Percentiles rank a stretch among this genome's conserved stretches.
These are phyloP conservation scores for Calonectria hawksworthii DNA, from an alignment of 2,329 filamentous ascomycete species.

Conservation along the genomic window DNA sequence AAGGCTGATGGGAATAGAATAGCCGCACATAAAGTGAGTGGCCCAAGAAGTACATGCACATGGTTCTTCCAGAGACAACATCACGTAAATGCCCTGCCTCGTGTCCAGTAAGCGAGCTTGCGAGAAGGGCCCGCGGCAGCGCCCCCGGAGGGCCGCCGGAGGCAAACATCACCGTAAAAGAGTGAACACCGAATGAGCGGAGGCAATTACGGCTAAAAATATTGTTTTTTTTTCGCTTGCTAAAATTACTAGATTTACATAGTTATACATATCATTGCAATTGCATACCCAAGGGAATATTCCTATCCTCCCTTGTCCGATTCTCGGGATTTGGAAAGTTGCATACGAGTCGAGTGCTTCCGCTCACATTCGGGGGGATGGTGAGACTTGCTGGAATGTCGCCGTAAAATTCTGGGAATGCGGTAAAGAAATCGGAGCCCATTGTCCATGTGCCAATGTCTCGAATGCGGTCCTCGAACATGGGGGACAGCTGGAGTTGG, in stretches of 20 bases:
- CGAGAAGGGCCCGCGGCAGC: no score
- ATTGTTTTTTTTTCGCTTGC: no score
- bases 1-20: no score
- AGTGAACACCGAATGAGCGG: no score
- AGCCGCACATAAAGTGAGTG: no score
- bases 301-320: not conserved
- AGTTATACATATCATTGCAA: not conserved
- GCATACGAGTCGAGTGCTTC: not conserved
- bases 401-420: constrained; percentile 44
- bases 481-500: constrained; percentile 41
- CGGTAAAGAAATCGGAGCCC: constrained; percentile 43
- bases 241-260: not conserved
- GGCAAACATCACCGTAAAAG: no score
- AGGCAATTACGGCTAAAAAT: no score
- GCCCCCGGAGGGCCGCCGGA: no score
- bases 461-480: constrained; percentile 42
- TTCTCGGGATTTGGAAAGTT: not conserved
- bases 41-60: no score
- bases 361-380: not conserved
- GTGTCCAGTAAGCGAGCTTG: no score
- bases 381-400: constrained; percentile 47
- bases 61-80: no score
- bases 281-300: not conserved
- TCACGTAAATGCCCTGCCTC: no score
- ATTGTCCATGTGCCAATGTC: constrained; percentile 49